phyloP scores from a whole-genome alignment of 2,329 filamentous ascomycete species.

The Seiridium cupressi region DNA sequence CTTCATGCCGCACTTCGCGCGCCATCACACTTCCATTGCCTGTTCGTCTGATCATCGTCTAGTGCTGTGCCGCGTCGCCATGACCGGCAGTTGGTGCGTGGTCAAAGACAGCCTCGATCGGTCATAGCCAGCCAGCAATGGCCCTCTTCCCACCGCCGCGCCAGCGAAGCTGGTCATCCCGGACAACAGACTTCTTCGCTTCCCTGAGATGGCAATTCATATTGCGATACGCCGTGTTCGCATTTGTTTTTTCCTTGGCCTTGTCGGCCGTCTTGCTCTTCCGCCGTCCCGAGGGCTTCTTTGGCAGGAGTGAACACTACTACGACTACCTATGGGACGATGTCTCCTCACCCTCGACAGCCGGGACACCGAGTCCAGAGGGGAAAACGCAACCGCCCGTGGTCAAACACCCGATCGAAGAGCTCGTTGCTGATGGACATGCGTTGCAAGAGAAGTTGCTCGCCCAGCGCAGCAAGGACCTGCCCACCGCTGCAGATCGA shows the following conservation, averaged over 20 bases:
- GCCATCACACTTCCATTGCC: too few relatives aligned
- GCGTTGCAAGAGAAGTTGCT: constrained; percentile 39
- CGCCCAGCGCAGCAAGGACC: constrained; percentile 41
- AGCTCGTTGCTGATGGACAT: constrained; percentile 46
- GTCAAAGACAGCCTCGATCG: not conserved
- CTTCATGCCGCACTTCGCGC: too few relatives aligned
- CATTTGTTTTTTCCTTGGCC: constrained; percentile 19
- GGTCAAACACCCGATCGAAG: constrained; percentile 45
- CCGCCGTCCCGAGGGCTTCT: constrained; percentile 17
- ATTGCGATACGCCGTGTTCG: constrained; percentile 18
- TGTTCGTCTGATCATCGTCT: not conserved
- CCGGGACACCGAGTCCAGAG: not conserved
- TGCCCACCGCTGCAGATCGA: constrained; percentile 50
- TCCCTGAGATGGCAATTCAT: constrained; percentile 16
- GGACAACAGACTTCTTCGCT: constrained; percentile 4
- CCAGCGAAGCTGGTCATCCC: not conserved
- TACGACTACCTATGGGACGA: constrained; percentile 23
- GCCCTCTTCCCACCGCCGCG: not conserved
- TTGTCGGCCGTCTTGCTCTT: constrained; percentile 21
- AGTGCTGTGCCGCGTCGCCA: not conserved
- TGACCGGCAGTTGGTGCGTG: not conserved
- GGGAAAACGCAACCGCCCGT: not conserved
- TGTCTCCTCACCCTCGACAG: not conserved
- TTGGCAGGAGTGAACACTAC: constrained; percentile 16
- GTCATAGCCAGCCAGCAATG: not conserved